Base-by-base conservation (phyloP, 2,329 filamentous ascomycete genomes). In the Acrodontium crateriforme region DNA sequence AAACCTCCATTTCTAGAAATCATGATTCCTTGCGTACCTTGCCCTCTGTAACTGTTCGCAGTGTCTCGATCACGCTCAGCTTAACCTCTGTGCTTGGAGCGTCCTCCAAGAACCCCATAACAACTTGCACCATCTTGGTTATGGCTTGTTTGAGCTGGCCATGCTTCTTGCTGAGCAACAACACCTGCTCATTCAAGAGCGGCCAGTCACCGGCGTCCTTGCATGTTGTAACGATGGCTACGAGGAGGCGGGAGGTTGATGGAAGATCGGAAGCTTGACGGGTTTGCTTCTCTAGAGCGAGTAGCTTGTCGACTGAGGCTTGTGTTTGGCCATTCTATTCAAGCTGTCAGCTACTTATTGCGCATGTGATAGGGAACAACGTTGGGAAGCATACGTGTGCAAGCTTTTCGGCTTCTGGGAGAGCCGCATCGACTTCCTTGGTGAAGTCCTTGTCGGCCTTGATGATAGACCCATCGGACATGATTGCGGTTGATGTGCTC, bases 361-460 rank as follows among this genome's bases (percentile, higher is more conserved):
- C n/a, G 15, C 28, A 32, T 29, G 15, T 9, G 14, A 32, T 15
- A 3, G 10, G 8, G 10, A 10, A 4, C 5, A 15, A 6, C 5
- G 8, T 9, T 2, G 9, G 11, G n/a, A 9, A 8, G 24, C 30
- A 25, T 27, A 41, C 45, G 30, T 41, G 29, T 44, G 85, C 84
- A 45, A 93, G 72, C 63, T 79, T 69, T 67, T 95, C 75, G 34
- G 84, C 83, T 60, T 94, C 84, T 27, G 83, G 80, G 45, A 98
- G 75, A 60, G 82, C 73, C 62, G 78, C 74, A 67, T 95, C 85
- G 50, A 82, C 83, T 61, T 95, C 85, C 64, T 93, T 92, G 53
- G 81, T 78, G 72, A 81, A 94, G 74, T 98, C 89, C 78, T 92
- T 94, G 68, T 98, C 89, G 52, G 87, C 82, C 72, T 91, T 92